Conservation (phyloP, 306 rosid species). For the Castanopsis chinensis region DNA sequence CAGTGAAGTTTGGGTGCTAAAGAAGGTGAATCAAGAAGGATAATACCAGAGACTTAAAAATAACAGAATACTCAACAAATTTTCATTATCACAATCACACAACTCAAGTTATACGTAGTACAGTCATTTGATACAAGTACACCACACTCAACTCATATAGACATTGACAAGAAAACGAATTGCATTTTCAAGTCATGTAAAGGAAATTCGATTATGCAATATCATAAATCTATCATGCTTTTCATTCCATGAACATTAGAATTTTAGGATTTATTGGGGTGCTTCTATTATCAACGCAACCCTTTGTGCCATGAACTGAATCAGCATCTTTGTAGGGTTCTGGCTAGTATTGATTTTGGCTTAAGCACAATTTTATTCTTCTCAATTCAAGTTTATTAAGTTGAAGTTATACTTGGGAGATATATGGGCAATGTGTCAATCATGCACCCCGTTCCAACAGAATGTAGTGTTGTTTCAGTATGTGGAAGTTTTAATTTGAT, state of each 20-base stretch:
- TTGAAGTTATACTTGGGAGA: background rate
- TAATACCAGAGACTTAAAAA: background rate
- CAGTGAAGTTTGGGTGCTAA: background rate
- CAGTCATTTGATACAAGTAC: background rate
- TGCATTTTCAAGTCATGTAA: background rate
- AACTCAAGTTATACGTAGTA: background rate
- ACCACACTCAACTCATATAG: background rate
- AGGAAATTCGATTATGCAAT: background rate
- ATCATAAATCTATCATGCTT: too few relatives aligned
- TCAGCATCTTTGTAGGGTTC: background rate
- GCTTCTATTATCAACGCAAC: too few relatives aligned
- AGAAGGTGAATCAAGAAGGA: background rate
- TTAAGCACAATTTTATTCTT: background rate
- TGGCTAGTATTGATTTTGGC: background rate
- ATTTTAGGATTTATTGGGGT: too few relatives aligned
- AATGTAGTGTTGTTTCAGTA: background rate
- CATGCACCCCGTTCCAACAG: too few relatives aligned
- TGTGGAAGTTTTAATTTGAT: background rate
- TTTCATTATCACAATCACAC: background rate
- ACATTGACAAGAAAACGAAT: background rate
- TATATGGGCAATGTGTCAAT: background rate
- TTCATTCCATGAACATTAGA: too few relatives aligned
- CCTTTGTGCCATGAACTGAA: background rate
- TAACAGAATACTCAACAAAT: background rate
- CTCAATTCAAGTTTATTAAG: background rate